These are phyloP conservation scores for Globisporangium uncinulatum DNA, from an alignment of 352 stramenopile genomes.

Conservation along the genomic window DNA sequence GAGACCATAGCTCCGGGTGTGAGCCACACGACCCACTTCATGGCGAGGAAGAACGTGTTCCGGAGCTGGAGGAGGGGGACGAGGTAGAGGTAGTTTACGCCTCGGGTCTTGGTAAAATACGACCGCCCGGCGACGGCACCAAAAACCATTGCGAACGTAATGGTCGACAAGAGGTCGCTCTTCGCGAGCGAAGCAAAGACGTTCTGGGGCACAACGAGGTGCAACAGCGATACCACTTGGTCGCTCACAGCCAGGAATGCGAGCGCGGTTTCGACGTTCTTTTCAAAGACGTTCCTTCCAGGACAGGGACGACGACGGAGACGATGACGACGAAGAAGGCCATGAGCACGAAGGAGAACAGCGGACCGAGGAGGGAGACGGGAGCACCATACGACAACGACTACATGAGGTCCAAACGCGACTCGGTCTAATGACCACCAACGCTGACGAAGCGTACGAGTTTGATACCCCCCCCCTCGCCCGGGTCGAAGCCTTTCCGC, in stretches of 20 bases:
- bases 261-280: conserved; percentile 29
- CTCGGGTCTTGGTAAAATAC: conserved; percentile 54
- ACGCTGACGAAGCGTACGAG: too few species aligned
- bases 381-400: too few species aligned
- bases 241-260: conserved; percentile 46
- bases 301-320: too few species aligned
- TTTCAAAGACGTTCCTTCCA: conserved; percentile 42
- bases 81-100: conserved; percentile 66
- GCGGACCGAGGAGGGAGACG: too few species aligned
- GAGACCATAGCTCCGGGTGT: conserved; percentile 64
- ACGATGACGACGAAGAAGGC: too few species aligned
- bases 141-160: conserved; percentile 67
- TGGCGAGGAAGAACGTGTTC: conserved; percentile 65
- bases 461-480: too few species aligned
- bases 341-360: too few species aligned
- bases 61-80: conserved; percentile 55
- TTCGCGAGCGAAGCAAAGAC: conserved; percentile 46
- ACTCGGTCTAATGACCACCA: too few species aligned
- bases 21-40: conserved; percentile 65
- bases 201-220: conserved; percentile 59
- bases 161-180: conserved; percentile 48
- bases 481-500: too few species aligned
- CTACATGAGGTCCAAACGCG: too few species aligned
- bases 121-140: conserved; percentile 46
- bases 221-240: conserved; percentile 54